phyloP scores from a whole-genome alignment of 768 basidiomycete genomes.

The Gelatoporia subvermispora region DNA sequence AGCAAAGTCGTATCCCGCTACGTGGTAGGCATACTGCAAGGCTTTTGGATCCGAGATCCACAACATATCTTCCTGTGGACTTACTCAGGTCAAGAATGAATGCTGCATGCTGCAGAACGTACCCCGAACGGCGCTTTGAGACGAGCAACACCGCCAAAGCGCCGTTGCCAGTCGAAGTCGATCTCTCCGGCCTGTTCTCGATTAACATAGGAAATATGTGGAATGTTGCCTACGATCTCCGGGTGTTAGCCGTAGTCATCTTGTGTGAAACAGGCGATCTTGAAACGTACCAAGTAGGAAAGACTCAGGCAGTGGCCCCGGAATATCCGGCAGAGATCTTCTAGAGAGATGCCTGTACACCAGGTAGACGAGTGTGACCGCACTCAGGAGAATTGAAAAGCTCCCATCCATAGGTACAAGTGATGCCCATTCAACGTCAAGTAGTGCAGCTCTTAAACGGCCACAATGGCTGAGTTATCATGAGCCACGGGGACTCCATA shows the following conservation, averaged over 20 bases:
- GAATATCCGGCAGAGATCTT: slow-evolving; percentile 40
- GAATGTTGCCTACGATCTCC: slow-evolving; percentile 40
- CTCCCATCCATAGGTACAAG: too few species aligned
- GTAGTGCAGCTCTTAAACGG: too few species aligned
- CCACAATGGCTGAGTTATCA: too few species aligned
- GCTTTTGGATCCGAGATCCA: slow-evolving; percentile 54
- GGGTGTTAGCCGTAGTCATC: background rate
- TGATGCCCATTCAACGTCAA: too few species aligned
- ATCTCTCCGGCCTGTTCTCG: slow-evolving; percentile 47
- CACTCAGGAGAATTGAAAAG: slow-evolving; percentile 1
- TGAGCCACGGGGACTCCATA: too few species aligned
- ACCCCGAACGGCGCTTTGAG: slow-evolving; percentile 50
- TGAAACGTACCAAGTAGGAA: slow-evolving; percentile 39
- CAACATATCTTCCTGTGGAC: slow-evolving; percentile 43
- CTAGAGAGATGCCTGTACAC: slow-evolving; percentile 18
- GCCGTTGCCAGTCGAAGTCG: slow-evolving; percentile 48
- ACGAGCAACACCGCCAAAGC: slow-evolving; percentile 47
- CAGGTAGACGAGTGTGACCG: slow-evolving; percentile 4
- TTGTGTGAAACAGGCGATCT: background rate
- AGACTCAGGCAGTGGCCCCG: slow-evolving; percentile 45
- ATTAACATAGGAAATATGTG: slow-evolving; percentile 44
- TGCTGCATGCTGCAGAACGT: slow-evolving; percentile 4
- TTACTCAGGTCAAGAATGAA: background rate
- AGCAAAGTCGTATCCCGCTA: slow-evolving; percentile 49
- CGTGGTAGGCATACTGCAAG: slow-evolving; percentile 52